These are phyloP conservation scores for Pascua guehoae DNA, from an alignment of 1,284 basidiomycete genomes.

Conservation along the genomic window DNA sequence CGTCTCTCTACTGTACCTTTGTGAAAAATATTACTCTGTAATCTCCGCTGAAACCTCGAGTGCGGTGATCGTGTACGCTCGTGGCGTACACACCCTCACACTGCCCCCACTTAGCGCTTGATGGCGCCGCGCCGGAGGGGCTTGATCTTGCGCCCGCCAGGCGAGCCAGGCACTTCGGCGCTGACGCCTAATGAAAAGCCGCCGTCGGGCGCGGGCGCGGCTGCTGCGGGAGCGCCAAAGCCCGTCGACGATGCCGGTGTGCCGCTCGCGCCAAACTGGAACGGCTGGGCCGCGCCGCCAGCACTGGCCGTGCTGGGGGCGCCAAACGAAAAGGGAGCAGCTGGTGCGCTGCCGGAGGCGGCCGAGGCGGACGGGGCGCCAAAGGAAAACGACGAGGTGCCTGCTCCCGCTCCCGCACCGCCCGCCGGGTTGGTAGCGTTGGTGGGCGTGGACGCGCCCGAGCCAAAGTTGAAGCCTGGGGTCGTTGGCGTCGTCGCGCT, in stretches of 20 bases:
- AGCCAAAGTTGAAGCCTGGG: not conserved
- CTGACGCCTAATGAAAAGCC: conserved; percentile 13
- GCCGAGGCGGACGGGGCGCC: conserved; percentile 1
- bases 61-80: too few relatives aligned
- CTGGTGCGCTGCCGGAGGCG: not conserved
- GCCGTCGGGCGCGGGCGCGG: conserved; percentile 1
- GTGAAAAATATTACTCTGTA: too few relatives aligned
- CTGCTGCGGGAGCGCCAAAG: conserved; percentile 7
- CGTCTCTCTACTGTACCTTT: too few relatives aligned
- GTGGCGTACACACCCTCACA: too few relatives aligned
- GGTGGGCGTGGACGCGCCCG: not conserved
- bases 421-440: not conserved
- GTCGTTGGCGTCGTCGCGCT: not conserved
- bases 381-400: not conserved
- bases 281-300: not conserved
- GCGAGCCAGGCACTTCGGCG: conserved; percentile 20
- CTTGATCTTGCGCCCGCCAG: conserved; percentile 32
- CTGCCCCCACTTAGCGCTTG: conserved; percentile 6
- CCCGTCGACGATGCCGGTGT: conserved; percentile 5
- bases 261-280: conserved; percentile 10
- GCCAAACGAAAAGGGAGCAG: conserved; percentile 14
- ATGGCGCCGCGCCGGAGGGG: conserved; percentile 22
- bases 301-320: not conserved
- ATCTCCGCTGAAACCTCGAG: too few relatives aligned
- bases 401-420: not conserved